Percentiles rank a stretch among this genome's conserved stretches.
Evolutionary conservation across 768 basidiomycete genomes (phyloP).

Genomic region (Tulasnella sp.): DNA sequence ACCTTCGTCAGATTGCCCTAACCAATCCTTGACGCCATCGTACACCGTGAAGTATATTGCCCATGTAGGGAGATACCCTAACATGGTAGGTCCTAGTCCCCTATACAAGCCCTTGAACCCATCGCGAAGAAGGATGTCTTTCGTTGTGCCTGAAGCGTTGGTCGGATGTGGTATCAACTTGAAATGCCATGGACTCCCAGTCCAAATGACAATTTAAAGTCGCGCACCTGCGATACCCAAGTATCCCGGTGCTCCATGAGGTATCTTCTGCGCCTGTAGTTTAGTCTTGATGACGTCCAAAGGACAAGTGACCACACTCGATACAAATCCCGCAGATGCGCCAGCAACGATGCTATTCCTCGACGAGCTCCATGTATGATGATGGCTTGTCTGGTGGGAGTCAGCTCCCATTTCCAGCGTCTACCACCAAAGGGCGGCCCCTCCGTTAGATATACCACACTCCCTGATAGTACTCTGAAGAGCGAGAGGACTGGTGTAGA

Average conservation of each 20-base stretch:
- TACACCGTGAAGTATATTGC: conserved; percentile 98
- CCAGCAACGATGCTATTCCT: conserved; percentile 48
- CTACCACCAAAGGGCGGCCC: neutral
- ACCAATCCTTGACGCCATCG: conserved; percentile 81
- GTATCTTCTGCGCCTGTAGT: conserved; percentile 80
- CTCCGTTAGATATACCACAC: neutral
- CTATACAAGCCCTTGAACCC: conserved; percentile 89
- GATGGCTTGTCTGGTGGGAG: conserved; percentile 1
- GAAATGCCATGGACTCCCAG: conserved; percentile 19
- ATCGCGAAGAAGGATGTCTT: conserved; percentile 46
- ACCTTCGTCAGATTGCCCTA: conserved; percentile 56
- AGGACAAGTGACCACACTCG: conserved; percentile 90
- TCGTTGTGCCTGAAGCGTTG: conserved; percentile 38
- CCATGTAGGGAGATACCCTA: conserved; percentile 98
- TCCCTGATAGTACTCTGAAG: neutral
- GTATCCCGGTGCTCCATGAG: conserved; percentile 62
- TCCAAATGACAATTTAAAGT: neutral
- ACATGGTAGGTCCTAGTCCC: conserved; percentile 91
- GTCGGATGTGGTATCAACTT: neutral
- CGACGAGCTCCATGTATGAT: conserved; percentile 10
- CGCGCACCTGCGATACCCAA: conserved; percentile 57
- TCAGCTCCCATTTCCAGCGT: conserved; percentile 6
- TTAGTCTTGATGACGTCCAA: conserved; percentile 97
- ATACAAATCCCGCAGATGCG: conserved; percentile 87
- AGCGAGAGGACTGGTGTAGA: neutral